Conservation (phyloP, 148 eudicot species). For the Silene conica region DNA sequence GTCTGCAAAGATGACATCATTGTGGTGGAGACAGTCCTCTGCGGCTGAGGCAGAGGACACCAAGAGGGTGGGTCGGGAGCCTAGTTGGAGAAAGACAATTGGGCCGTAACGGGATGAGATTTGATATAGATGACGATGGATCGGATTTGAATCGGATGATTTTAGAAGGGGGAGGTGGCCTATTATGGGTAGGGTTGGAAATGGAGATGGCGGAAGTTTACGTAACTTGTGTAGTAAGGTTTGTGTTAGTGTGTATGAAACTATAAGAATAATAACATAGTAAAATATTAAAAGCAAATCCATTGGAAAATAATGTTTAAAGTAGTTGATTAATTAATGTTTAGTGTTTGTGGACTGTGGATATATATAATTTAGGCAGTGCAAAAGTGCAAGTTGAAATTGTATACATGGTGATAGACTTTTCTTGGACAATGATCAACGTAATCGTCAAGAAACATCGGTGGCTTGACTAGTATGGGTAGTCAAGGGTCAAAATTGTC, state of each 20-base stretch:
- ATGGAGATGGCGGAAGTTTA: slow-evolving; percentile 47
- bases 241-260: slow-evolving; percentile 25
- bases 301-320: not conserved
- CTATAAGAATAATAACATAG: not conserved
- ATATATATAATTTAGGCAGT: slow-evolving; percentile 1
- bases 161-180: slow-evolving; percentile 52
- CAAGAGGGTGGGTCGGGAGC: slow-evolving; percentile 38
- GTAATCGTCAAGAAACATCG: not conserved
- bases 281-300: slow-evolving; percentile 1
- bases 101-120: slow-evolving; percentile 37
- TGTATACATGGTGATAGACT: not conserved
- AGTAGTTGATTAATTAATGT: not conserved
- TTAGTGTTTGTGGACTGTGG: too few species aligned
- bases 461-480: too few species aligned
- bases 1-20: slow-evolving; percentile 48
- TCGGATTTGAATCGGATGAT: slow-evolving; percentile 16
- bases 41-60: slow-evolving; percentile 46
- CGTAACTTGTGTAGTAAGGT: slow-evolving; percentile 22
- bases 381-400: not conserved
- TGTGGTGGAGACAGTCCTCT: slow-evolving; percentile 43
- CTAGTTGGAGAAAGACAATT: slow-evolving; percentile 34
- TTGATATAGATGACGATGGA: slow-evolving; percentile 37
- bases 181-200: slow-evolving; percentile 38
- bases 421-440: not conserved
- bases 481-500: too few species aligned